Evolutionary conservation across 345 rosid species (phyloP).

Genomic region (Pistacia vera): DNA sequence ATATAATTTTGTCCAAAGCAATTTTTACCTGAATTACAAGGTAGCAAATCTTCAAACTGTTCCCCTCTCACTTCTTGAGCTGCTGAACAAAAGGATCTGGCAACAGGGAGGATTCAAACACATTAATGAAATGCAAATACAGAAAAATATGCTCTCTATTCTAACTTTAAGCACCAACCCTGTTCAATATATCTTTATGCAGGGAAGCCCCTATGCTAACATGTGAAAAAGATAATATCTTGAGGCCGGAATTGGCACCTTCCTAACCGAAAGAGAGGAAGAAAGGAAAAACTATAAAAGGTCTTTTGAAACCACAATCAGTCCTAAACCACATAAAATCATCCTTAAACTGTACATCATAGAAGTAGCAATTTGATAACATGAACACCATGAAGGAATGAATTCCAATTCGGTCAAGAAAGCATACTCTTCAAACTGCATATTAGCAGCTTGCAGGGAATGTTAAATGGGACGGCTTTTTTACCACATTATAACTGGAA

Average conservation of each 20-base stretch:
- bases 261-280: not conserved
- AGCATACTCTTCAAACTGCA: not conserved
- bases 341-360: not conserved
- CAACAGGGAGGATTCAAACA: conserved; percentile 12
- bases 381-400: not conserved
- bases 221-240: not conserved
- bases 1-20: conserved; percentile 11
- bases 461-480: not conserved
- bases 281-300: conserved; percentile 2
- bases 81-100: conserved; percentile 63
- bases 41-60: conserved; percentile 60
- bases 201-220: not conserved
- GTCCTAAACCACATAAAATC: not conserved
- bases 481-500: conserved; percentile 3
- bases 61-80: conserved; percentile 57
- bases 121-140: conserved; percentile 5
- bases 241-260: not conserved
- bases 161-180: not conserved
- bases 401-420: not conserved
- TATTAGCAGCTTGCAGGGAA: not conserved
- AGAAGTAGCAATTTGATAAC: not conserved
- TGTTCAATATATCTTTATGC: not conserved
- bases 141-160: not conserved
- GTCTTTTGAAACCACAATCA: not conserved
- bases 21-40: conserved; percentile 49